These are phyloP conservation scores for Striga hermonthica DNA, from an alignment of 305 asterid species.

Conservation along the genomic window DNA sequence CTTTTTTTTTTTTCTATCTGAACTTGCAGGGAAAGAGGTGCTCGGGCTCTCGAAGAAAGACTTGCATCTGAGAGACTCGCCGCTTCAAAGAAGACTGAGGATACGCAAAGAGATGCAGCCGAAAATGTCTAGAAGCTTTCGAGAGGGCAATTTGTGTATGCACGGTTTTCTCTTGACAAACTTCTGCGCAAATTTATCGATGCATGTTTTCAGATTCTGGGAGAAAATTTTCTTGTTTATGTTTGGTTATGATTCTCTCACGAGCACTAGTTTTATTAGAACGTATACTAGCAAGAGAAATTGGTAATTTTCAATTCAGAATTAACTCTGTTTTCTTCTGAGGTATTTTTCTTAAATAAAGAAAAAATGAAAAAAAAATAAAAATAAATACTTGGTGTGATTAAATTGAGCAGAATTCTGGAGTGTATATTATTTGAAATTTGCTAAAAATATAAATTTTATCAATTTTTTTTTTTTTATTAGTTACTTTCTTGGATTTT, in stretches of 20 bases:
- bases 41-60: slow-evolving; percentile 90
- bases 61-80: slow-evolving; percentile 67
- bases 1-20: not conserved
- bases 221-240: slow-evolving; percentile 20
- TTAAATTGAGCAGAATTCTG: no score
- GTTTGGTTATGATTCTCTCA: not conserved
- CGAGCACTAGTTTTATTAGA: not conserved
- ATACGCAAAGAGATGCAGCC: slow-evolving; percentile 47
- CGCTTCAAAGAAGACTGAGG: slow-evolving; percentile 53
- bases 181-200: slow-evolving; percentile 33
- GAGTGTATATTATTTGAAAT: no score
- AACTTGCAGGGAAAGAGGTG: slow-evolving; percentile 82
- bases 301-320: no score
- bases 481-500: no score
- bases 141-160: slow-evolving; percentile 26
- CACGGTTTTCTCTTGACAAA: slow-evolving; percentile 32
- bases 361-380: no score
- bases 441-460: no score
- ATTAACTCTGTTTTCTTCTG: no score
- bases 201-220: slow-evolving; percentile 32
- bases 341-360: no score
- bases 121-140: slow-evolving; percentile 53
- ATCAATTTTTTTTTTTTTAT: no score
- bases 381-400: no score
- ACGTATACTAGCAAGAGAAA: not conserved